These are phyloP conservation scores for Leccinum pachyderme DNA, from an alignment of 1,284 basidiomycete species.

Conservation along the genomic window DNA sequence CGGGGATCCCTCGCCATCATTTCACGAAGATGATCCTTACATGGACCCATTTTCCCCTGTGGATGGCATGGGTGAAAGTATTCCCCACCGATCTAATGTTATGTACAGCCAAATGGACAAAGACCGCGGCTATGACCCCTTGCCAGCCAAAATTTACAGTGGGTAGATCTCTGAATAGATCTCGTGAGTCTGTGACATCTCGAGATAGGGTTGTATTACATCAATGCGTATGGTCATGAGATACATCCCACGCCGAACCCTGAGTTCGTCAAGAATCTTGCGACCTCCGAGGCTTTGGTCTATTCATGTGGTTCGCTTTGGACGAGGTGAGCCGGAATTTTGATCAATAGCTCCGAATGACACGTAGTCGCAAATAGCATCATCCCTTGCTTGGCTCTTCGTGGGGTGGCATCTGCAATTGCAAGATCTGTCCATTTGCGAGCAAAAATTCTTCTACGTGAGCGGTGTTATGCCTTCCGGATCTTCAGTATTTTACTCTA, in stretches of 20 bases:
- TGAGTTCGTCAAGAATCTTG: constrained; percentile 71
- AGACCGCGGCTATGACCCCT: constrained; percentile 51
- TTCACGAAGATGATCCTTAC: constrained; percentile 27
- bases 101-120: constrained; percentile 62
- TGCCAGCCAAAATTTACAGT: constrained; percentile 70
- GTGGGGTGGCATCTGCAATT: constrained; percentile 79
- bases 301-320: constrained; percentile 93
- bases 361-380: constrained; percentile 50
- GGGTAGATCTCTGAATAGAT: constrained; percentile 32
- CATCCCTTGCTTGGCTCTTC: constrained; percentile 86
- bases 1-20: constrained; percentile 40
- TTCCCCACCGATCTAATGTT: constrained; percentile 55
- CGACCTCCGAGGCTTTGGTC: constrained; percentile 69
- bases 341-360: constrained; percentile 3
- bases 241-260: constrained; percentile 87
- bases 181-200: constrained; percentile 9
- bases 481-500: constrained; percentile 4
- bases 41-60: constrained; percentile 40
- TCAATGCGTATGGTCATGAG: constrained; percentile 91
- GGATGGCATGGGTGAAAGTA: constrained; percentile 52
- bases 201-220: constrained; percentile 77
- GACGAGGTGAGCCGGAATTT: constrained; percentile 63
- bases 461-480: constrained; percentile 29
- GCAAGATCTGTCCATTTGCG: constrained; percentile 70
- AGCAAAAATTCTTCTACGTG: constrained; percentile 84